A percentile compares a stretch with the other conserved stretches of the same genome.
These are phyloP conservation scores for Clathrus columnatus DNA, from an alignment of 768 basidiomycete genomes.

Conservation along the genomic window DNA sequence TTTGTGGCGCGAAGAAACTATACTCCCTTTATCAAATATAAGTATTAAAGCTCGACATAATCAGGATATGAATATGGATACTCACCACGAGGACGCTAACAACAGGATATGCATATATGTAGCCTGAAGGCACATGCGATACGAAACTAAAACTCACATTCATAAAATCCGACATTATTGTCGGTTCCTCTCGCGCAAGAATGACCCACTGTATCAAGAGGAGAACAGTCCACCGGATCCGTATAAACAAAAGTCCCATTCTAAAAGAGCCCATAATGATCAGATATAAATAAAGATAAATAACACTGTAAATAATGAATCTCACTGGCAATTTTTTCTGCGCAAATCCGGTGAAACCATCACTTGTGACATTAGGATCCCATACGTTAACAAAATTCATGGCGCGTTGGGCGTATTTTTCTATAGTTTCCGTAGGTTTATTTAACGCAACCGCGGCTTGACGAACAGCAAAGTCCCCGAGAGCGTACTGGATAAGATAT, in stretches of 20 bases:
- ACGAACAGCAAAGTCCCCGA: slow-evolving; percentile 45
- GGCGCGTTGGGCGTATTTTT: slow-evolving; percentile 38
- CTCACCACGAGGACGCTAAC: slow-evolving; percentile 38
- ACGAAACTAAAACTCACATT: slow-evolving; percentile 28
- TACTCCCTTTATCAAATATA: slow-evolving; percentile 26
- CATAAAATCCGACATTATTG: slow-evolving; percentile 44
- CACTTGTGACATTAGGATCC: slow-evolving; percentile 35
- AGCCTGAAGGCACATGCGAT: neutral
- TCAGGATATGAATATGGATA: neutral
- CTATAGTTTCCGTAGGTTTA: slow-evolving; percentile 31
- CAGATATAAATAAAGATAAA: neutral
- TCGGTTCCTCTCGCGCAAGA: slow-evolving; percentile 42
- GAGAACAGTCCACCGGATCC: slow-evolving; percentile 41
- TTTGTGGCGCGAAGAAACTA: slow-evolving; percentile 45
- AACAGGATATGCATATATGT: neutral
- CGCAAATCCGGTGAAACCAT: slow-evolving; percentile 41
- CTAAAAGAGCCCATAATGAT: slow-evolving; percentile 18
- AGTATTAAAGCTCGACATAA: neutral
- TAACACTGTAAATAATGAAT: slow-evolving; percentile 1
- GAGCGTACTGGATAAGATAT: slow-evolving; percentile 29
- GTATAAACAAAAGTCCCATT: slow-evolving; percentile 45
- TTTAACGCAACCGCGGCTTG: slow-evolving; percentile 37
- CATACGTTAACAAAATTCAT: slow-evolving; percentile 46
- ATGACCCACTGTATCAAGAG: slow-evolving; percentile 36
- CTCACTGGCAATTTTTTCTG: slow-evolving; percentile 36